A percentile compares a stretch with the other conserved stretches of the same genome.
Evolutionary conservation across 2,329 filamentous ascomycete genomes (phyloP).

Genomic region (Alternaria triticimaculans): DNA sequence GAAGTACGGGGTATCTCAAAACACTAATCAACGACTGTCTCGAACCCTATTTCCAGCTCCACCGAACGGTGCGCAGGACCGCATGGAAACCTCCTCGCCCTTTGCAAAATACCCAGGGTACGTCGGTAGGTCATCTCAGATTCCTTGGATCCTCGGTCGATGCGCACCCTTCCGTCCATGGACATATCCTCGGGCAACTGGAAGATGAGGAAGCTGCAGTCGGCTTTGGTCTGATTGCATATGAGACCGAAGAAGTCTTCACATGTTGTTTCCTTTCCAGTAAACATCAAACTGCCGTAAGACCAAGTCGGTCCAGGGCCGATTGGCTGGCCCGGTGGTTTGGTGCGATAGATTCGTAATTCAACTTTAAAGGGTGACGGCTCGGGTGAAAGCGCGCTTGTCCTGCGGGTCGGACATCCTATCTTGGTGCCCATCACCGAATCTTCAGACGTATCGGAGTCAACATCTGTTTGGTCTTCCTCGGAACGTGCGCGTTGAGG

Average conservation of each 20-base stretch:
- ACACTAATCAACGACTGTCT: background rate
- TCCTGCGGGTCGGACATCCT: background rate
- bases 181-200: constrained; percentile 24
- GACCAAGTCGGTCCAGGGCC: background rate
- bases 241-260: constrained; percentile 16
- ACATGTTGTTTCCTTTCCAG: background rate
- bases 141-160: constrained; percentile 6
- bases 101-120: constrained; percentile 9
- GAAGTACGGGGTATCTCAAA: background rate
- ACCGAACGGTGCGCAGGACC: constrained; percentile 11
- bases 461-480: background rate
- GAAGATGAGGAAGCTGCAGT: constrained; percentile 18
- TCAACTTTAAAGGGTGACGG: constrained; percentile 1
- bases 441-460: background rate
- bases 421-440: background rate
- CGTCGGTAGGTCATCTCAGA: constrained; percentile 5
- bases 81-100: constrained; percentile 10
- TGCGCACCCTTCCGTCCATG: constrained; percentile 3
- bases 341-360: constrained; percentile 12
- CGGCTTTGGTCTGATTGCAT: constrained; percentile 1
- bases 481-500: background rate
- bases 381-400: background rate
- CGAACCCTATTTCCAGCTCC: constrained; percentile 14
- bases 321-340: background rate
- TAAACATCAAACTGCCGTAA: constrained; percentile 2